Evolutionary conservation across 2,329 filamentous ascomycete species (phyloP).

Genomic region (Grosmannia clavigera): DNA sequence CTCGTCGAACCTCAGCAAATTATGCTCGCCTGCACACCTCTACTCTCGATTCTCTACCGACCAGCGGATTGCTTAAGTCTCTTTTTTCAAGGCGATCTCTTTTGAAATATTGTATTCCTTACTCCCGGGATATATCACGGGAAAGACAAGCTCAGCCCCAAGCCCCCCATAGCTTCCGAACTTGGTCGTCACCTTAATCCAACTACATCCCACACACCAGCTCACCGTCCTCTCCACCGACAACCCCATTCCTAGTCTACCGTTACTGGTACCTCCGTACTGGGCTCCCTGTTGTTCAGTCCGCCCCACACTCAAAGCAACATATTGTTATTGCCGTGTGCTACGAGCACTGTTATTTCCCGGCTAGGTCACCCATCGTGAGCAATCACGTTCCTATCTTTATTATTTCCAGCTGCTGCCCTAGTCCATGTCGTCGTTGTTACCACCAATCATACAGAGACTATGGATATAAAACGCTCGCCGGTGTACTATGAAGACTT

Average conservation of each 20-base stretch:
- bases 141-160: neutral
- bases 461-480: slow-evolving; percentile 10
- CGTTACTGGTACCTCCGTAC: neutral
- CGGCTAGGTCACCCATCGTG: neutral
- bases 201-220: neutral
- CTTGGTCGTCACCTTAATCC: neutral
- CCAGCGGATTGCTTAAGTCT: neutral
- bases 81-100: slow-evolving; percentile 1
- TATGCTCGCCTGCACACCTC: neutral
- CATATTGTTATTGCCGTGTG: neutral
- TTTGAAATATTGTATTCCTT: neutral
- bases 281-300: neutral
- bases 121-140: slow-evolving; percentile 5
- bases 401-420: neutral
- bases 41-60: neutral
- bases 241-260: neutral
- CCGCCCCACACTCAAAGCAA: neutral
- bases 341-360: neutral
- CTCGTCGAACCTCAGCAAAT: neutral
- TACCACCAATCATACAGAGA: neutral
- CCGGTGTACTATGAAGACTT: slow-evolving; percentile 7
- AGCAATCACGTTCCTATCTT: neutral
- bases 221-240: neutral
- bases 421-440: slow-evolving; percentile 5
- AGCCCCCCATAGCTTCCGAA: neutral